Percentiles rank a stretch among this genome's conserved stretches.
phyloP scores from a whole-genome alignment of 768 basidiomycete genomes.

The Exsudoporus frostii region DNA sequence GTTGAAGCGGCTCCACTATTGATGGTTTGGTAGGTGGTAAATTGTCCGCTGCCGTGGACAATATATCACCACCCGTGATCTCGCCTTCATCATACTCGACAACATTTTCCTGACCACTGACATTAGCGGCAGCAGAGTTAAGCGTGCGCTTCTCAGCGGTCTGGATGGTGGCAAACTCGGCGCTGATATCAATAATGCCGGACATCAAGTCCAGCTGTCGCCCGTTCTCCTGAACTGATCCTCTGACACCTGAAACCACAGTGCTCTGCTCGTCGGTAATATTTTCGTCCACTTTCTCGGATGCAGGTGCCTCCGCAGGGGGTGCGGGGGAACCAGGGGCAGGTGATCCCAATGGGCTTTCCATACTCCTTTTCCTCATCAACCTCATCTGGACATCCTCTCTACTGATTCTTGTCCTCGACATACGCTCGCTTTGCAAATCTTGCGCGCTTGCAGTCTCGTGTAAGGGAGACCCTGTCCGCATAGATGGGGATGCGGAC shows the following conservation, averaged over 20 bases:
- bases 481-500: conserved; percentile 20
- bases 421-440: conserved; percentile 17
- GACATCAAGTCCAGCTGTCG: conserved; percentile 40
- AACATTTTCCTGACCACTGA: background rate
- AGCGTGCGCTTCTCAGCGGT: conserved; percentile 43
- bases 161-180: conserved; percentile 49
- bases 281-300: background rate
- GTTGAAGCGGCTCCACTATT: conserved; percentile 2
- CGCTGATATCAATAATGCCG: conserved; percentile 36
- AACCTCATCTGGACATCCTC: conserved; percentile 53
- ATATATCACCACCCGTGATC: background rate
- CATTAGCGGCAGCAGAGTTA: conserved; percentile 6
- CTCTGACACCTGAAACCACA: background rate
- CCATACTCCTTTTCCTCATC: conserved; percentile 41
- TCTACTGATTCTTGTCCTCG: conserved; percentile 47
- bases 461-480: conserved; percentile 29
- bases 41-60: background rate
- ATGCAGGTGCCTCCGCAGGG: background rate
- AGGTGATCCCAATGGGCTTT: conserved; percentile 37
- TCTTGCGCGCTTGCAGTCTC: conserved; percentile 23
- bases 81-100: background rate
- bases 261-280: background rate
- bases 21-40: background rate
- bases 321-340: conserved; percentile 9
- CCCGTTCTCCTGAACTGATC: conserved; percentile 23